Evolutionary conservation across 2,329 filamentous ascomycete species (phyloP).

Genomic region (Trichoderma pleuroti): DNA sequence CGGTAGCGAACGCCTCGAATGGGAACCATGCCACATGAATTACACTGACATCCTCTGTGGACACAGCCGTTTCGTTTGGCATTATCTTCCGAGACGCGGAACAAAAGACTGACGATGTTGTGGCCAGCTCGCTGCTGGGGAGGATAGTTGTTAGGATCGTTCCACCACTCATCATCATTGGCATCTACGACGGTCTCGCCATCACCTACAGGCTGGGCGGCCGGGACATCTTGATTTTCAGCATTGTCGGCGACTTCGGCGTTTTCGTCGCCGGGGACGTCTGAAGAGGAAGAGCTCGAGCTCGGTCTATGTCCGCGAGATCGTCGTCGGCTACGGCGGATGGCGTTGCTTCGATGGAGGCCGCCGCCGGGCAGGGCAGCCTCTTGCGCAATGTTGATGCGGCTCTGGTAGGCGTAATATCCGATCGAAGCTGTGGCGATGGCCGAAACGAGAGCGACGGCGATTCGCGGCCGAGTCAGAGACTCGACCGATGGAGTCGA

Average conservation of each 20-base stretch:
- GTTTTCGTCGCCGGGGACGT: slow-evolving; percentile 46
- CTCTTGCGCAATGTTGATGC: slow-evolving; percentile 26
- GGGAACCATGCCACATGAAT: slow-evolving; percentile 80
- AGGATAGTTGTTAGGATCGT: slow-evolving; percentile 40
- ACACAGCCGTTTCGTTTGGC: slow-evolving; percentile 84
- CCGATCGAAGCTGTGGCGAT: slow-evolving; percentile 54
- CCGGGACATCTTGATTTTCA: slow-evolving; percentile 25
- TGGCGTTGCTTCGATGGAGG: slow-evolving; percentile 64
- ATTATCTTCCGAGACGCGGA: slow-evolving; percentile 91
- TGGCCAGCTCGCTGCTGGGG: slow-evolving; percentile 59
- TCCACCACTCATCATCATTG: slow-evolving; percentile 51
- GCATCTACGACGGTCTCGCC: slow-evolving; percentile 40
- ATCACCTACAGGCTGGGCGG: slow-evolving; percentile 34
- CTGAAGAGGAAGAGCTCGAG: slow-evolving; percentile 42
- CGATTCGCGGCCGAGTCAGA: slow-evolving; percentile 52
- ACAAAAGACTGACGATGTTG: slow-evolving; percentile 80
- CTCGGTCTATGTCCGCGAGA: slow-evolving; percentile 35
- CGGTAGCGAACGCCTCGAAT: slow-evolving; percentile 91
- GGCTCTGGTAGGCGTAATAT: slow-evolving; percentile 54
- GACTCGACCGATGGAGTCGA: slow-evolving; percentile 50
- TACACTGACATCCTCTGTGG: slow-evolving; percentile 88
- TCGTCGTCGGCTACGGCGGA: slow-evolving; percentile 50
- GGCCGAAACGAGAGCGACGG: slow-evolving; percentile 54
- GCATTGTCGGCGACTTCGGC: slow-evolving; percentile 22
- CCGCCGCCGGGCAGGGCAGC: slow-evolving; percentile 29